phyloP scores from a whole-genome alignment of 148 eudicot genomes.

The Silene conica region DNA sequence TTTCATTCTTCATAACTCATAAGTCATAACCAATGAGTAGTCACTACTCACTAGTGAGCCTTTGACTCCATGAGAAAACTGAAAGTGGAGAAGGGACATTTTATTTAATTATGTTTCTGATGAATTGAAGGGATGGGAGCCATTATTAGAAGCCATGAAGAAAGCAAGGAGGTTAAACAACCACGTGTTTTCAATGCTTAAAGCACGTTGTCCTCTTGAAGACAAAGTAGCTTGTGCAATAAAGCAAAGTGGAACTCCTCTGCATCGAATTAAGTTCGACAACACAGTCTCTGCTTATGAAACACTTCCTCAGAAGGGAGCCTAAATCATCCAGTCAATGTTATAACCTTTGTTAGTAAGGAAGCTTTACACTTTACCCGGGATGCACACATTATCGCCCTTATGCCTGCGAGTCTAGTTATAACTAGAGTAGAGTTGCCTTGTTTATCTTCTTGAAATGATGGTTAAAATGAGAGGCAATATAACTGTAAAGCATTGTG shows the following conservation, averaged over 20 bases:
- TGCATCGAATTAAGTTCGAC: conserved; percentile 86
- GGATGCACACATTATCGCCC: not conserved
- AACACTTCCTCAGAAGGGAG: conserved; percentile 84
- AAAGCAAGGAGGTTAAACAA: conserved; percentile 93
- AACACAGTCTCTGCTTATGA: conserved; percentile 96
- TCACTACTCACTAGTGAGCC: too few species aligned
- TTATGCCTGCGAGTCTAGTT: not conserved
- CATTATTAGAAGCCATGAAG: conserved; percentile 87
- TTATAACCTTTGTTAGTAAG: not conserved
- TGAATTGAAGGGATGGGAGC: conserved; percentile 63
- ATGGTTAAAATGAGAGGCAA: not conserved
- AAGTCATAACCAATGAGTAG: not conserved
- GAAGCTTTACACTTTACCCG: not conserved
- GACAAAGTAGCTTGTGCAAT: conserved; percentile 97
- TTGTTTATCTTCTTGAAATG: not conserved
- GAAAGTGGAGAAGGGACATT: not conserved
- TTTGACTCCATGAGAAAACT: not conserved
- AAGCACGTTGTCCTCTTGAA: conserved; percentile 96
- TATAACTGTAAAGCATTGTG: not conserved
- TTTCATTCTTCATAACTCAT: not conserved
- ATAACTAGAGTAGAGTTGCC: not conserved
- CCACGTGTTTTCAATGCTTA: conserved; percentile 94
- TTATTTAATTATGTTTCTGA: conserved; percentile 3
- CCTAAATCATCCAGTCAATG: conserved; percentile 27
- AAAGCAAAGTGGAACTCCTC: conserved; percentile 95